Evolutionary conservation across 768 basidiomycete species (phyloP).

Genomic region (Mrakia hoshinonis): DNA sequence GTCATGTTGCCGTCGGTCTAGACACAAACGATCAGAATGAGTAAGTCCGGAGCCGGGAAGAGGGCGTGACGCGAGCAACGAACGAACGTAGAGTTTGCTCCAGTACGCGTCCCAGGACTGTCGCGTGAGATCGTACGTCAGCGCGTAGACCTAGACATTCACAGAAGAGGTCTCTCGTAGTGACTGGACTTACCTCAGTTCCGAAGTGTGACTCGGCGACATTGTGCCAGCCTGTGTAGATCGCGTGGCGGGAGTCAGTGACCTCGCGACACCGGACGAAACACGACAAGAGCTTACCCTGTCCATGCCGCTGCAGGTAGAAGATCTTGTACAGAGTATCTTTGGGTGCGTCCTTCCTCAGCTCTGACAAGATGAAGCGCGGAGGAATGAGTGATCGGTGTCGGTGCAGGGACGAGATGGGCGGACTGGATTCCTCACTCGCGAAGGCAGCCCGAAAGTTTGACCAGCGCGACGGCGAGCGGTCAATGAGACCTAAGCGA

Average conservation of each 20-base stretch:
- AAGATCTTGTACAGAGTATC: constrained; percentile 8
- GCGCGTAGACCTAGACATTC: not conserved
- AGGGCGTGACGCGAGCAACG: not conserved
- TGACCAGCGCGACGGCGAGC: not conserved
- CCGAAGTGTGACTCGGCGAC: constrained; percentile 16
- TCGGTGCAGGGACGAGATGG: not conserved
- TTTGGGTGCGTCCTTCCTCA: not conserved
- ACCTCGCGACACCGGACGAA: not conserved
- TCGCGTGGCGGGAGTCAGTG: not conserved
- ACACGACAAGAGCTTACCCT: not conserved
- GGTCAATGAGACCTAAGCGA: not conserved
- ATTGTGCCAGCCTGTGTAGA: not conserved
- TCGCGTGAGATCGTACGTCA: not conserved
- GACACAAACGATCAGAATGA: not conserved
- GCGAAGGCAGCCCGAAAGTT: not conserved
- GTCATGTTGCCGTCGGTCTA: constrained; percentile 11
- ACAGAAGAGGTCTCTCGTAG: no score
- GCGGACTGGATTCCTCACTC: not conserved
- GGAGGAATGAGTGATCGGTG: not conserved
- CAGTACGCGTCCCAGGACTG: constrained; percentile 10
- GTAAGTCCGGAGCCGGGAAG: not conserved
- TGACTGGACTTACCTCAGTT: not conserved
- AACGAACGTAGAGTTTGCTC: constrained; percentile 20
- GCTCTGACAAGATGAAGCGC: not conserved
- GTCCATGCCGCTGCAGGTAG: constrained; percentile 12